Evolutionary conservation across 352 stramenopile genomes (phyloP), one percentile per base, ranked within the genome.

Genomic region (Pythium chondricola): DNA sequence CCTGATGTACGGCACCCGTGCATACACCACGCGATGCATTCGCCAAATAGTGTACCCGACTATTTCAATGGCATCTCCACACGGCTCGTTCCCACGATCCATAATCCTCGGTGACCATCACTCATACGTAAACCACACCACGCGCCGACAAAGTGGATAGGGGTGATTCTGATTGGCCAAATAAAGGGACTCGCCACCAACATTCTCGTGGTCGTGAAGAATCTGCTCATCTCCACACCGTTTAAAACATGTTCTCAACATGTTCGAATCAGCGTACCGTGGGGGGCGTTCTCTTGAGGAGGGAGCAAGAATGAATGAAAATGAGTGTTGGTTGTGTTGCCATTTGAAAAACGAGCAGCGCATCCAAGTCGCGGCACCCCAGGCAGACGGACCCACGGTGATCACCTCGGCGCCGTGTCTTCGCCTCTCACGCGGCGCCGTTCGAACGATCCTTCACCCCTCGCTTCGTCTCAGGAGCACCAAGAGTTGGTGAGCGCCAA

Each of bases 251-350:
- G 47, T 63, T 63, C 57, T 37, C 32, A 50, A 63, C 54, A 50
- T 33, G 29, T 37, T 51, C 38, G 13, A 48, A 38, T 35, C 22
- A 41, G 20, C 25, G 18, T 17, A 32, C 14, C 6, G 31, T 45
- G 52, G 44, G 52, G 44, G 26, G 29, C 13, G 35, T 39, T 41
- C 39, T 24, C 17, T 21, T 31, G 27, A 20, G 41, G 22, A 18
- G 46, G 29, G 26, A 41, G 46, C 52, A 41, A 67, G 62, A 70
- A 61, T 70, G 62, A 67, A 67, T 65, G 62, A 64, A 58, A 67
- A 61, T 58, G 57, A 70, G 56, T 70, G 62, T 61, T 70, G 52
- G 62, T 70, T 52, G 61, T 63, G 61, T 66, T 69, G 61, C 61
- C 61, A 65, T 64, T 65, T 62, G 56, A 65, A 60, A 67, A 66